phyloP scores from a whole-genome alignment of 2,329 filamentous ascomycete species.

The Teratosphaeria pseudoeucalypti region DNA sequence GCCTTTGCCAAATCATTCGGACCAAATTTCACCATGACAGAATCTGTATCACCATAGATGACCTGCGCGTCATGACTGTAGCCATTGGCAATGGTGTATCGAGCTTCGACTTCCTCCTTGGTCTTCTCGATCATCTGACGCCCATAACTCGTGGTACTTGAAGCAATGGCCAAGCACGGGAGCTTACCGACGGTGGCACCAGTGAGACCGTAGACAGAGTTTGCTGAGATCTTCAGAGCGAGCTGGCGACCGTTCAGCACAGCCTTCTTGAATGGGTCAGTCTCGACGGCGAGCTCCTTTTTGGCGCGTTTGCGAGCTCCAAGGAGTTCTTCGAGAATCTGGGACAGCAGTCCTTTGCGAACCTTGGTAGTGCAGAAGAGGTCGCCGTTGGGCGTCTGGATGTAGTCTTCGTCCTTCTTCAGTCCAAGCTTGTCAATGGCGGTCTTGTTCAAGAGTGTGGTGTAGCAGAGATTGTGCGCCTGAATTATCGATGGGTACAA shows the following conservation, averaged over 20 bases:
- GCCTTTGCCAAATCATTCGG: conserved; percentile 75
- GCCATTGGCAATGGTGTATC: conserved; percentile 86
- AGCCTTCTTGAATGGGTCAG: conserved; percentile 93
- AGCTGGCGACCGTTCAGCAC: conserved; percentile 95
- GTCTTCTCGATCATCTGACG: conserved; percentile 99
- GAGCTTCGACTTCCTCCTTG: conserved; percentile 84
- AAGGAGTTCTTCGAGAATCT: conserved; percentile 91
- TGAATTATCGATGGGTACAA: conserved; percentile 98
- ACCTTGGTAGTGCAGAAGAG: conserved; percentile 81
- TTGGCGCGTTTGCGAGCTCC: conserved; percentile 91
- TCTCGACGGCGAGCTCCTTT: conserved; percentile 76
- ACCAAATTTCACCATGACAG: conserved; percentile 98
- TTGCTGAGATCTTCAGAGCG: conserved; percentile 91
- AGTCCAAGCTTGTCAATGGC: conserved; percentile 66
- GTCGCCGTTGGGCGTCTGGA: conserved; percentile 88
- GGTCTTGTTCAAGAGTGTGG: conserved; percentile 72
- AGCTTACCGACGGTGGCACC: conserved; percentile 93
- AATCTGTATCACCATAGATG: conserved; percentile 98
- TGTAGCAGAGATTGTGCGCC: conserved; percentile 97
- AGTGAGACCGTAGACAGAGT: conserved; percentile 94
- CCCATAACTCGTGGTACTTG: conserved; percentile 92
- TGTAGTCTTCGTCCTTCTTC: conserved; percentile 87
- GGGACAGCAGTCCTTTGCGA: conserved; percentile 81
- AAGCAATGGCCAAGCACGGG: conserved; percentile 88
- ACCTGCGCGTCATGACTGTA: conserved; percentile 92